Evolutionary conservation across 2,329 filamentous ascomycete genomes (phyloP), one percentile per base, ranked within the genome.

Genomic region (Sporothrix brasiliensis): DNA sequence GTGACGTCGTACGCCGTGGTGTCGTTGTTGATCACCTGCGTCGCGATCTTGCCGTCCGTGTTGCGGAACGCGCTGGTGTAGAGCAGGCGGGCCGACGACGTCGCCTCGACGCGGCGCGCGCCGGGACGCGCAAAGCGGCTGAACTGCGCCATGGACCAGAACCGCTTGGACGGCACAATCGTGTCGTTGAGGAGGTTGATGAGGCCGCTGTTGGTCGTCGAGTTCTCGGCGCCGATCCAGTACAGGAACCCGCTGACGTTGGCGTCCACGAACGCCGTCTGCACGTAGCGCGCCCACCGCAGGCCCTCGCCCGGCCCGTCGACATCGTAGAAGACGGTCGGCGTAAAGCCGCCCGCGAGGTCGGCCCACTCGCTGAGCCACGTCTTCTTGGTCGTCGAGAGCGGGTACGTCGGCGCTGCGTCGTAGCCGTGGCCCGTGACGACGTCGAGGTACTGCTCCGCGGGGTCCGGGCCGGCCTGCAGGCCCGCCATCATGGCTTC

Each of bases 221-320:
- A 61, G n/a, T 61, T 61, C 58, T 61, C 58, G 58, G 58, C 58
- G 39, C 58, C 58, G 58, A 61, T 61, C 58, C 58, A 61, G 39
- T 61, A 61, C n/a, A 61, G 39, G 58, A 61, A 61, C 3, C 58
- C 58, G 39, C 39, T 47, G n/a, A 61, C 58, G 39, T 61, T 61
- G 30, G 58, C 58, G n/a, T 47, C 14, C n/a, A 61, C 58, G 27
- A 61, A 61, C 2, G 58, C 58, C 21, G 19, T 24, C 58, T 61
- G 58, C 7, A 61, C 58, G 39, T 61, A 24, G 58, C 58, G 58
- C 4, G 58, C 58, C 58, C 58, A 61, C 39, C 39, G 30, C 58
- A 61, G 4, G 39, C 58, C 58, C n/a, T 61, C 58, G n/a, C 58
- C 58, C 1, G 58, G 58, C 11, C 58, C 58, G n/a, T 61, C 19